phyloP scores from a whole-genome alignment of 1,139 yeast genomes.

The Diutina ranongensis region DNA sequence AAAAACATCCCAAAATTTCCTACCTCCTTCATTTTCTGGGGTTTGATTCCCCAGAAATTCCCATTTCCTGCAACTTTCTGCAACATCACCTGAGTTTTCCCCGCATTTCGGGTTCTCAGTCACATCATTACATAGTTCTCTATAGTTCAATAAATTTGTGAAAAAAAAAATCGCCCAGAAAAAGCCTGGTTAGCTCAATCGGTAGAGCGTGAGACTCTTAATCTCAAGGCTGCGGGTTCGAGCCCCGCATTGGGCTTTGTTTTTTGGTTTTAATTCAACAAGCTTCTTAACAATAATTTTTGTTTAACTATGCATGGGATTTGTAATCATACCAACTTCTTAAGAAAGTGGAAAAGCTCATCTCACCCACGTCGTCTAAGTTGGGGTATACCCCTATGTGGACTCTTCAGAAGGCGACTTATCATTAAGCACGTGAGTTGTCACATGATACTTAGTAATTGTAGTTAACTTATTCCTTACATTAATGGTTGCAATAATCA shows the following conservation, averaged over 20 bases:
- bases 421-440: no score
- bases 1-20: no score
- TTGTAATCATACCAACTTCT: background rate
- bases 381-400: no score
- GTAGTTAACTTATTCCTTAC: no score
- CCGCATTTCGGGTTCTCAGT: background rate
- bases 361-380: no score
- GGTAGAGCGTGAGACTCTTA: conserved; percentile 22
- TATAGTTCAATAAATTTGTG: background rate
- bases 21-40: background rate
- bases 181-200: conserved; percentile 15
- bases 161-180: background rate
- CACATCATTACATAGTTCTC: no score
- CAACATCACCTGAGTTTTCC: background rate
- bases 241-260: conserved; percentile 7
- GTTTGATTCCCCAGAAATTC: background rate
- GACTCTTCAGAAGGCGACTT: no score
- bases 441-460: no score
- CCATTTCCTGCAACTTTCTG: background rate
- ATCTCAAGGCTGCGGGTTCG: conserved; percentile 11
- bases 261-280: background rate
- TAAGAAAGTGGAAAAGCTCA: no score
- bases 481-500: no score
- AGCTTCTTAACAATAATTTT: background rate
- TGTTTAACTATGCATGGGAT: background rate